Evolutionary conservation across 345 rosid genomes (phyloP).

Genomic region (Physaria fendleri): DNA sequence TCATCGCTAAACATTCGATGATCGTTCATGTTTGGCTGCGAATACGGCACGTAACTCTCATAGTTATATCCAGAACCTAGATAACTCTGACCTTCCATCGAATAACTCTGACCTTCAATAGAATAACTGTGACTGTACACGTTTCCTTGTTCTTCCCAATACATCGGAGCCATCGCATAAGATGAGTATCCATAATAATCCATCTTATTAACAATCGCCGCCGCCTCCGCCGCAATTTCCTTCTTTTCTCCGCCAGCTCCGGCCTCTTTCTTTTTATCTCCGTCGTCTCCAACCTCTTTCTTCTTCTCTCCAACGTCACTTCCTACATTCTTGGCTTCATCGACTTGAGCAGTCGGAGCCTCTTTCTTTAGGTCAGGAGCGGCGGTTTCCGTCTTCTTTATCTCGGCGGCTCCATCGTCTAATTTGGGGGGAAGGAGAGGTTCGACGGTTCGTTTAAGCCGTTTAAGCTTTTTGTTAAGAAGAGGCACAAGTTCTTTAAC

Average conservation of each 20-base stretch:
- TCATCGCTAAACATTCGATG: conserved; percentile 33
- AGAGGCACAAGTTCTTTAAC: conserved; percentile 45
- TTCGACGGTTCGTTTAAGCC: conserved; percentile 59
- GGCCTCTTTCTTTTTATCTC: conserved; percentile 29
- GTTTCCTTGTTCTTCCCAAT: conserved; percentile 45
- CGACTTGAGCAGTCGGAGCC: not conserved
- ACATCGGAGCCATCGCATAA: conserved; percentile 39
- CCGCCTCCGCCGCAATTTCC: conserved; percentile 22
- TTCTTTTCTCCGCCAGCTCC: conserved; percentile 15
- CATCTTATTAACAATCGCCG: conserved; percentile 38
- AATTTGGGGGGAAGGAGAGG: too few species aligned
- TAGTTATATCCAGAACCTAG: conserved; percentile 34
- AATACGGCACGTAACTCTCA: conserved; percentile 19
- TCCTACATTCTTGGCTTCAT: conserved; percentile 35
- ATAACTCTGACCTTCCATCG: conserved; percentile 14
- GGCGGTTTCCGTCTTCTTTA: not conserved
- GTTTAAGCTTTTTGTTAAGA: conserved; percentile 49
- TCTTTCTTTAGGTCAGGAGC: conserved; percentile 33
- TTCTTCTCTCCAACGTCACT: conserved; percentile 29
- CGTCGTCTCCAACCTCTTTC: conserved; percentile 26
- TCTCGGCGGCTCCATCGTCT: conserved; percentile 36
- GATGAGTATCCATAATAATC: conserved; percentile 40
- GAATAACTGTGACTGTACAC: conserved; percentile 29
- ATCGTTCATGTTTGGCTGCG: conserved; percentile 29
- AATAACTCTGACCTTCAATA: conserved; percentile 12